Evolutionary conservation across 2,329 filamentous ascomycete genomes (phyloP), one percentile per base, ranked within the genome.

Genomic region (Fusarium sp.): DNA sequence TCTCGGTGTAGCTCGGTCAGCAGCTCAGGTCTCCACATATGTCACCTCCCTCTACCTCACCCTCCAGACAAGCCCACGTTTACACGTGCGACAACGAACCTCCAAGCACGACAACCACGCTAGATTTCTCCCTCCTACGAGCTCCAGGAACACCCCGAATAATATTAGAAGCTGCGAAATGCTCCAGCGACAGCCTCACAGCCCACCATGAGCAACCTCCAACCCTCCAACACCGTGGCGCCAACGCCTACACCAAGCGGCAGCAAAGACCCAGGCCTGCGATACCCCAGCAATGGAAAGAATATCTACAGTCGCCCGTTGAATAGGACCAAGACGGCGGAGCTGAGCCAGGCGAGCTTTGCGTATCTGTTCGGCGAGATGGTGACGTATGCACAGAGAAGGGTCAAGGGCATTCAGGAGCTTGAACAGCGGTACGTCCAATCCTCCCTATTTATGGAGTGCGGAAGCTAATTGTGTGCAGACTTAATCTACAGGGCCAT

Each of bases 221-320:
- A 87, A 75, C 82, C 86, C 12, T 47, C 67, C 17, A 66, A 36
- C 65, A 80, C 83, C 70, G 81, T 86, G 73, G 84, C 87, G 73
- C 78, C 83, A 33, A 81, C 84, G 33, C 44, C 66, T 41, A 49
- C 66, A 6, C 60, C 66, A 67, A 82, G 84, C 38, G 51, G 70
- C 45, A 63, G 42, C 75, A 86, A 87, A 80, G 87, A 87, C 74
- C 82, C 87, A 39, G 92, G 93, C 33, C 91, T 99, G 71, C 93
- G 95, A 76, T 94, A 97, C 80, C 96, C 96, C 54, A 94, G 94
- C 64, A 97, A 91, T 83, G 94, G 95, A 85, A 98, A 98, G 86
- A 98, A 95, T 74, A 98, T 99, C 85, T 99, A 98, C 87, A 95
- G 98, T 87, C 90, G 96, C 63, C 95, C 97, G 71, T 87, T 98